Evolutionary conservation across 164 flowering plant species (phyloP).

Genomic region (Aristolochia fimbriata): DNA sequence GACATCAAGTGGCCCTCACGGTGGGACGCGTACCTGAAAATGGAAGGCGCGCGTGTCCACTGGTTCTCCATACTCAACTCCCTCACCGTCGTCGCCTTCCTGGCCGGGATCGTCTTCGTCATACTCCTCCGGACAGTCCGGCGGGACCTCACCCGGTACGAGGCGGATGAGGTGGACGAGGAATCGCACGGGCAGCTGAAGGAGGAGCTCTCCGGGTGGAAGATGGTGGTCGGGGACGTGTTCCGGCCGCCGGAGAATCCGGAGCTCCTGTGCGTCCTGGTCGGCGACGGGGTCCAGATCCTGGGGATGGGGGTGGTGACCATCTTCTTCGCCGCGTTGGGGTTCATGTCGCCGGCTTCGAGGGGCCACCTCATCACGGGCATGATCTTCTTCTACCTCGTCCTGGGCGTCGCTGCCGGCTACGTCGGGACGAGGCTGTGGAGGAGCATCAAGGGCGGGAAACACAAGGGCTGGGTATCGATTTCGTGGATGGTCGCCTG

Average conservation of each 20-base stretch:
- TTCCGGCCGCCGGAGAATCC: conserved; percentile 32
- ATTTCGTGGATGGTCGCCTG: conserved; percentile 8
- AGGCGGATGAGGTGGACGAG: no score
- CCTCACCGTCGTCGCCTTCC: conserved; percentile 40
- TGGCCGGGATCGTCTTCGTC: conserved; percentile 50
- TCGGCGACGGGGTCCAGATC: conserved; percentile 34
- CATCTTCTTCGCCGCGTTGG: conserved; percentile 31
- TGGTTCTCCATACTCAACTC: conserved; percentile 17
- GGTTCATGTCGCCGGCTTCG: conserved; percentile 27
- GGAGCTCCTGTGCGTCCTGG: conserved; percentile 26
- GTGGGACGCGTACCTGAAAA: conserved; percentile 57
- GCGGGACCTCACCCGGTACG: no score
- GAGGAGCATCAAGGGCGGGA: not conserved
- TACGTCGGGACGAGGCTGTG: conserved; percentile 12
- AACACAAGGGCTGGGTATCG: conserved; percentile 6
- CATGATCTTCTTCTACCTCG: conserved; percentile 10
- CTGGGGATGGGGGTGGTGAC: conserved; percentile 4
- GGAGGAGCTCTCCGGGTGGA: conserved; percentile 41
- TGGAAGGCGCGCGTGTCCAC: conserved; percentile 46
- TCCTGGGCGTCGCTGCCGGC: conserved; percentile 11
- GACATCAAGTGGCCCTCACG: conserved; percentile 42
- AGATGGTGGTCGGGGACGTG: conserved; percentile 39
- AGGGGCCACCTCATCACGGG: conserved; percentile 6
- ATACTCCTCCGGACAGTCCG: conserved; percentile 35
- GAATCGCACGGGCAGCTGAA: no score